Base-by-base conservation (phyloP, 768 basidiomycete genomes). In the Pilatotrama ljubarskyi region DNA sequence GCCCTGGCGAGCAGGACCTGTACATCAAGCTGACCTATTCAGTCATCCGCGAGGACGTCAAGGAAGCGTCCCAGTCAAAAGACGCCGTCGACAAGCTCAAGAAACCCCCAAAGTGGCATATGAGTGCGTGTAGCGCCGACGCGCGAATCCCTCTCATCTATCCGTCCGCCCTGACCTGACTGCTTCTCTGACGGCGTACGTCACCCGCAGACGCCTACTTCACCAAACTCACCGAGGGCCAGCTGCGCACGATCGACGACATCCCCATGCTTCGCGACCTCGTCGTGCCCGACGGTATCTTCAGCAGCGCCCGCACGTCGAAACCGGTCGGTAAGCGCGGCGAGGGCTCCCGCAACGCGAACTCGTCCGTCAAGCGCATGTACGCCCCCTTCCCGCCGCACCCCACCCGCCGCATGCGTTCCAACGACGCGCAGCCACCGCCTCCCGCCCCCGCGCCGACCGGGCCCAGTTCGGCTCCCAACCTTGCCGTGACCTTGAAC, bases 1-100 rank as follows among this genome's bases (percentile, higher is more conserved):
- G 72, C 25, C 68, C 71, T 3, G 70, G 72, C 36, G 73, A 73
- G 18, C 66, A 65, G 37, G 73, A 75, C 62, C 66, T 72, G 9
- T 78, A 91, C 42, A 85, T 92, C 55, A 92, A 92, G 71, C 91
- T 91, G 71, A 92, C 91, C 0, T 93, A 91, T 70, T 91, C 90
- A 0, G 90, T 88, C 38, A 90, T 67, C 44, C 68, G 70, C 20
- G 68, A 70, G 55, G 73, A 73, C 59, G 64, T 49, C 57, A 57
- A 66, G 37, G 70, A 69, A 41, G 60, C 64, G 36, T 59, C 61
- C 18, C 85, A 5, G 80, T 80, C 35, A 82, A 80, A 64, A 86
- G 88, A 41, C 77, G 77, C 55, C 47, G 57, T 63, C 47, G 66
- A 63, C 44, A 64, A 66, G 43, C 64, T 61, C 50, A 69, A 65